Evolutionary conservation across 441 rosid species (phyloP), one percentile per base, ranked within the genome.

Genomic region (Arabidopsis lyrata): DNA sequence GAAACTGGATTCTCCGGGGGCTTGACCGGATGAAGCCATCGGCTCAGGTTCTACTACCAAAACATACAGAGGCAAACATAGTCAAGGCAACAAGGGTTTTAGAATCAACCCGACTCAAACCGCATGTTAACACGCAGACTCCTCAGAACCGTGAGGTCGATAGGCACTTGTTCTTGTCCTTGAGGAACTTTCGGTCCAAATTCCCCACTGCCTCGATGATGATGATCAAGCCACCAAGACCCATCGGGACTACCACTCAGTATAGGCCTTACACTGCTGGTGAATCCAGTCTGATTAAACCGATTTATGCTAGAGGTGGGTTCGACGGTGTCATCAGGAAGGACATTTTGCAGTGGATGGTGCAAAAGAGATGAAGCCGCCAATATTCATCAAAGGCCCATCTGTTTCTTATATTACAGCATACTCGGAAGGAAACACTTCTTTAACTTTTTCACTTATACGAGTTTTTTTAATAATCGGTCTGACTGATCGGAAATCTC

Each of bases 21-120:
- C 94, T 94, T 57, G 88, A 90, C 70, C 77, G 78, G 38, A 86
- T 88, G 91, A 94, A 90, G 80, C 97, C 97, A 22, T 85, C 95
- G 12, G 97, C 97, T 36, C 86, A 86, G 72, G 87, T 92, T 61
- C 83, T 63, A 20, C 61, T 59, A 22, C 71, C 75, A 47, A 63
- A 69, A 55, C 36, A 56, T 3, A 49, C 48, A 47, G 69, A 63
- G 65, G 13, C 74, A 63, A 76, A 45, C 75, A 58, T 78, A 2
- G 67, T 14, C 49, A 79, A 74, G 70, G 74, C 72, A 13, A 85
- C 79, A 69, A 87, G 81, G 61, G 69, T 65, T 20, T 75, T 70
- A 27, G 73, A 74, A 67, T 78, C 85, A 54, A 64, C 86, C 16
- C 80, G 84, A 41, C 71, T 56, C 63, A 87, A 86, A 79, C 49